Base-by-base conservation (phyloP, 2,329 filamentous ascomycete genomes). In the Volutella citrinella region DNA sequence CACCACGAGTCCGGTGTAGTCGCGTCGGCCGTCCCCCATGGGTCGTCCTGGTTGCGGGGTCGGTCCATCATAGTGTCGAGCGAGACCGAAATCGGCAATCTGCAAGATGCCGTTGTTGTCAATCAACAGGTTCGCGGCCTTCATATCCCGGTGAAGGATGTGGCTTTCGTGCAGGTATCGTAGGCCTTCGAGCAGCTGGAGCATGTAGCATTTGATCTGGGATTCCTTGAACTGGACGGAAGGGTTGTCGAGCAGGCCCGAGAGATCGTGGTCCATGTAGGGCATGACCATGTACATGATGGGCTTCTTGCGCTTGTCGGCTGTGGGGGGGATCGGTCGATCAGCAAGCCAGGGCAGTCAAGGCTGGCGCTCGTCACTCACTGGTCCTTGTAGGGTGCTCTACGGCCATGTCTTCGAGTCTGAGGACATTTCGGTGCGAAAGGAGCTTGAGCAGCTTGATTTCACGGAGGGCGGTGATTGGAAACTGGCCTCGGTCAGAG, bases 251-350 rank as follows among this genome's bases (percentile, higher is more conserved):
- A 98, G 80, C 19, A 98, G 78, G 27, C 93, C 93, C 8, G 91
- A 95, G n/a, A 98, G 76, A 64, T 98, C 93, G 65, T 98, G 93
- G 52, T 97, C 90, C 89, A 97, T 96, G 63, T 98, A 98, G 7
- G 91, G 93, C 27, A 84, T 96, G 32, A 95, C 91, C 93, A 98
- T 98, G 66, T 97, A 97, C 72, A 98, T 89, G 50, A 90, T 90
- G 5, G 84, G 82, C 40, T 83, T 80, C 62, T 87, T 89, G 49
- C 83, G 78, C 62, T 87, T 87, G 58, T 91, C 85, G 51, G 78
- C 80, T 82, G 52, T n/a, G 19, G 9, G 7, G 24, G 11, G 14
- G 24, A 12, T 23, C 11, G 30, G 52, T 12, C 49, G 51, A 23
- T 24, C 16, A 9, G 19, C 25, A 27, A n/a, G 3, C 18, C 27